A percentile compares a stretch with the other conserved stretches of the same genome.
These are phyloP conservation scores for Suillus subalutaceus DNA, from an alignment of 768 basidiomycete genomes.

Conservation along the genomic window DNA sequence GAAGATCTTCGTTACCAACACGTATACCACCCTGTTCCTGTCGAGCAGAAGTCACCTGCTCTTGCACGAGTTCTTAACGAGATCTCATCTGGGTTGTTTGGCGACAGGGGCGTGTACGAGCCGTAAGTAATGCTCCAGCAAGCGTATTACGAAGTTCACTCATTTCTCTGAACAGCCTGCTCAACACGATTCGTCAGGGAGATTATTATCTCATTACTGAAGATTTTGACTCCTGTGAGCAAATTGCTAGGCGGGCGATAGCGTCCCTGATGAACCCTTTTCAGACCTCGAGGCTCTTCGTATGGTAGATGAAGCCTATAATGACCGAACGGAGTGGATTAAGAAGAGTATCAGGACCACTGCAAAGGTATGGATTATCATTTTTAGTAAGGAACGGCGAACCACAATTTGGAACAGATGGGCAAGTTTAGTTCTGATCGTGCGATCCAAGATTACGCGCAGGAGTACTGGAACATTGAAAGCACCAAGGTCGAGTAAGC, in stretches of 20 bases:
- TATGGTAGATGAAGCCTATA: constrained; percentile 90
- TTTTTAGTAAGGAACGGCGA: background rate
- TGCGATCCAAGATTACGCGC: constrained; percentile 90
- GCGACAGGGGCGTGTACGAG: constrained; percentile 80
- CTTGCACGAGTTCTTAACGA: constrained; percentile 79
- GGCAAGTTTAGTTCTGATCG: constrained; percentile 97
- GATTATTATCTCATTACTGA: constrained; percentile 86
- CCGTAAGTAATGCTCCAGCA: constrained; percentile 55
- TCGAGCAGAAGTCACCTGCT: constrained; percentile 83
- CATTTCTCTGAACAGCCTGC: constrained; percentile 43
- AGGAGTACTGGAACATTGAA: constrained; percentile 84
- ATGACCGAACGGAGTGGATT: constrained; percentile 84
- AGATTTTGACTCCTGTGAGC: constrained; percentile 91
- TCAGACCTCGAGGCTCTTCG: constrained; percentile 78
- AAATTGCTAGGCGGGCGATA: background rate
- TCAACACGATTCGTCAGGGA: constrained; percentile 75
- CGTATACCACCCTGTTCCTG: constrained; percentile 75
- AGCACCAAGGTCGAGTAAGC: constrained; percentile 36
- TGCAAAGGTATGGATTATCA: constrained; percentile 54
- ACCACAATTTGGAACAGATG: constrained; percentile 55
- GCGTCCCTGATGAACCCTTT: background rate
- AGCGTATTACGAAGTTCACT: constrained; percentile 22
- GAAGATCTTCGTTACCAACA: constrained; percentile 88
- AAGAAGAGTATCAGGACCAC: constrained; percentile 88
- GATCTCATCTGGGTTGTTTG: constrained; percentile 79